Percentiles rank a stretch among this genome's conserved stretches.
These are phyloP conservation scores for Colletotrichum sp. DNA, from an alignment of 2,329 filamentous ascomycete species.

Conservation along the genomic window DNA sequence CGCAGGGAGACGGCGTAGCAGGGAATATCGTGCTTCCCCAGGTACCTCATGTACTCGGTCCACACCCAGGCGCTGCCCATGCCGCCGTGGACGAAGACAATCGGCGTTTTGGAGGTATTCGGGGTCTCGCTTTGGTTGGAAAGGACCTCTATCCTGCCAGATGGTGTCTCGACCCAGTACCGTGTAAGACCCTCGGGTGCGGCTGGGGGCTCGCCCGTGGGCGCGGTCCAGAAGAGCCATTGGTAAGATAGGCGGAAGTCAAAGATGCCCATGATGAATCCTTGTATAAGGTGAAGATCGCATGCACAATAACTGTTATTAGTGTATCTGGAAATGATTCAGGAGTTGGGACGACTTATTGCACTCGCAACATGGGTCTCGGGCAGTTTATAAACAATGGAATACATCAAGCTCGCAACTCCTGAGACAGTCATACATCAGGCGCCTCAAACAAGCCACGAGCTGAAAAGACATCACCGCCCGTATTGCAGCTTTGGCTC, in stretches of 20 bases:
- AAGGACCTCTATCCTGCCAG: conserved; percentile 55
- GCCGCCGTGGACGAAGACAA: conserved; percentile 60
- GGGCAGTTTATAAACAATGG: background rate
- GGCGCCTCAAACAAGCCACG: background rate
- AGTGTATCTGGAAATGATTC: background rate
- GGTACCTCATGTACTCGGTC: conserved; percentile 55
- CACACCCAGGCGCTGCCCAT: conserved; percentile 60
- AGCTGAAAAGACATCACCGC: background rate
- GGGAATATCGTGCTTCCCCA: conserved; percentile 46
- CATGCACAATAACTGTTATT: background rate
- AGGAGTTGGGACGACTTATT: background rate
- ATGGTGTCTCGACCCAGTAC: conserved; percentile 46
- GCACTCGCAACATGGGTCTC: background rate
- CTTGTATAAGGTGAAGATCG: background rate
- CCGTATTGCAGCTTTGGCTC: background rate
- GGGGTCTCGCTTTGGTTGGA: conserved; percentile 36
- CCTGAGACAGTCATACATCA: background rate
- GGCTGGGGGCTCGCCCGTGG: conserved; percentile 25
- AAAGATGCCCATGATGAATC: conserved; percentile 18
- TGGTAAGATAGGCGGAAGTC: conserved; percentile 35
- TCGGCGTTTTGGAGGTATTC: conserved; percentile 29
- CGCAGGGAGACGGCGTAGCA: conserved; percentile 59
- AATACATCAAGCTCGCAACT: background rate
- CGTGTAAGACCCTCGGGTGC: conserved; percentile 47
- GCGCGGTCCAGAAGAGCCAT: conserved; percentile 34